phyloP scores from a whole-genome alignment of 257 asterid genomes.

The Scutellaria baicalensis region DNA sequence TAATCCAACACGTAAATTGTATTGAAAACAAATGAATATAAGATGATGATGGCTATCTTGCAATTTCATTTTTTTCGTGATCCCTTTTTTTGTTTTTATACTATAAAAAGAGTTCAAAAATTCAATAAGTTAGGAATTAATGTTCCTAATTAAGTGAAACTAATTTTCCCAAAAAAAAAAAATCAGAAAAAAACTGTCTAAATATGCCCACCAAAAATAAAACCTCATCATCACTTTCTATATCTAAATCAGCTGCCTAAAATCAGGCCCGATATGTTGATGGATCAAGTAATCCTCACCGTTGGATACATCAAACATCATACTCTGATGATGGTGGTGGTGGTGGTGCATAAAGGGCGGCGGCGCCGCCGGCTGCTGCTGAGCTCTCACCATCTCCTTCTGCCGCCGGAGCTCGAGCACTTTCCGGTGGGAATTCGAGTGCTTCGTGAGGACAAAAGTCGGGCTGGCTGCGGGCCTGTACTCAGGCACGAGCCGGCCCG shows the following conservation, averaged over 20 bases:
- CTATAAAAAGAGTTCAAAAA: slow-evolving; percentile 17
- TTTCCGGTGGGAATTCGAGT: slow-evolving; percentile 81
- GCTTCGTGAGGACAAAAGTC: slow-evolving; percentile 74
- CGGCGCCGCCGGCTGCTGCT: slow-evolving; percentile 29
- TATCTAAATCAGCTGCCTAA: slow-evolving; percentile 48
- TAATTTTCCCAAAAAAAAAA: neutral
- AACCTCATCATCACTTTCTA: neutral
- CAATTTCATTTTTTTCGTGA: neutral
- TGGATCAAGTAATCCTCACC: slow-evolving; percentile 78
- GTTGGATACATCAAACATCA: slow-evolving; percentile 58
- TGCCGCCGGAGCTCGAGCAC: slow-evolving; percentile 80
- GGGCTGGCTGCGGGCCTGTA: slow-evolving; percentile 95
- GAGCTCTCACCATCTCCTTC: slow-evolving; percentile 52
- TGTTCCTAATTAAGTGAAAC: slow-evolving; percentile 16
- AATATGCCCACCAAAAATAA: neutral
- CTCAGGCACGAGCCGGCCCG: slow-evolving; percentile 87
- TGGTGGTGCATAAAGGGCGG: slow-evolving; percentile 30
- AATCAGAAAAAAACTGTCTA: neutral
- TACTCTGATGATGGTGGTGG: slow-evolving; percentile 31
- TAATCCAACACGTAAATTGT: too few species aligned
- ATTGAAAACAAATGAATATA: too few species aligned
- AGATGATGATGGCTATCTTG: neutral
- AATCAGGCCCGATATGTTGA: slow-evolving; percentile 74
- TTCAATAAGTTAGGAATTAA: slow-evolving; percentile 36
- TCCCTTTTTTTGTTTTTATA: neutral